phyloP scores from a whole-genome alignment of 306 rosid species.

The Cucurbita argyrosperma region DNA sequence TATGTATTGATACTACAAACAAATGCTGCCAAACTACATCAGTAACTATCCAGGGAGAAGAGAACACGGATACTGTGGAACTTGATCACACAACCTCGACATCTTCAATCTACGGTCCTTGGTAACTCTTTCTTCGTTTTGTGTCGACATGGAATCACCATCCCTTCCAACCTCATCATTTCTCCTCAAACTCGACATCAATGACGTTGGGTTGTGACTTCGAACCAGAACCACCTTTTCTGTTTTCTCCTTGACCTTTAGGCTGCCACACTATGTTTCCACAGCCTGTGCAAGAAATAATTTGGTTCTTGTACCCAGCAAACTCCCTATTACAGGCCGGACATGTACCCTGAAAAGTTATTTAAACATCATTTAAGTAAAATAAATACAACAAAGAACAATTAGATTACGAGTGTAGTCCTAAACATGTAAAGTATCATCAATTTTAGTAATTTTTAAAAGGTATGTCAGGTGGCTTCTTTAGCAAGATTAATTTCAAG shows the following conservation, averaged over 20 bases:
- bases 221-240: slow-evolving; percentile 28
- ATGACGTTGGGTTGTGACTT: slow-evolving; percentile 66
- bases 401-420: background rate
- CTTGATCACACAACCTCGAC: background rate
- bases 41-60: background rate
- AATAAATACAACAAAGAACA: background rate
- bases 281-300: slow-evolving; percentile 59
- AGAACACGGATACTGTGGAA: background rate
- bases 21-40: slow-evolving; percentile 4
- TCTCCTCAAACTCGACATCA: slow-evolving; percentile 95
- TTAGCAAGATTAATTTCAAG: background rate
- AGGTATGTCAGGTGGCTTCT: background rate
- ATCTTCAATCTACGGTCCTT: background rate
- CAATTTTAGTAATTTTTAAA: background rate
- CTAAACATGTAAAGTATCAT: too few relatives aligned
- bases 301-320: slow-evolving; percentile 69
- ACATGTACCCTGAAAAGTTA: slow-evolving; percentile 52
- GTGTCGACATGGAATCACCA: background rate
- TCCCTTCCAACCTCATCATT: slow-evolving; percentile 17
- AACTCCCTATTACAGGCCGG: slow-evolving; percentile 85
- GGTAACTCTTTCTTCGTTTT: background rate
- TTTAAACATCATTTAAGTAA: background rate
- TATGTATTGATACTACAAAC: slow-evolving; percentile 5
- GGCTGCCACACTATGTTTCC: slow-evolving; percentile 99
- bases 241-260: slow-evolving; percentile 38